Base-by-base conservation (phyloP, 495 filamentous ascomycete species). In the Chaetomium tenue region DNA sequence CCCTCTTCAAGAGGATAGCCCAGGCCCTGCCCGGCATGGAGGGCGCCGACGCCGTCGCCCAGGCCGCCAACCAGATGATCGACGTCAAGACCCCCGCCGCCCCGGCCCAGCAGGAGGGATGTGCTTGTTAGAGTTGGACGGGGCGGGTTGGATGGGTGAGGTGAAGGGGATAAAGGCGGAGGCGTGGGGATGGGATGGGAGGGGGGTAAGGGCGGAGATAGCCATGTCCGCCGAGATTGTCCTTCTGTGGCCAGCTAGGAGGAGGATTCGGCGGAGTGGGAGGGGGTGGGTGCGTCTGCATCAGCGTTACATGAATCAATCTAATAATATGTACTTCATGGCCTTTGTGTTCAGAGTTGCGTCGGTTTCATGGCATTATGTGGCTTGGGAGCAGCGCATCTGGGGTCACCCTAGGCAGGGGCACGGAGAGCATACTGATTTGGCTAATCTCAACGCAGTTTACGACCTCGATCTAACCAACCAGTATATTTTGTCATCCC, bases 21-120 rank as follows among this genome's bases (percentile, higher is more conserved):
- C 94, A 98, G 78, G 94, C 94, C 37, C 84, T 98, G 68, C 94
- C 94, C 5, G 94, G 94, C 33, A 98, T 98, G 94, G 94, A 98
- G 74, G 92, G 92, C 11, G 84, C 89, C 64, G 88, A 88, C 70
- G 86, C 84, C 65, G 83, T 81, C 52, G 78, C 78, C 28, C 81
- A 84, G 72, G 79, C 80, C 56, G 84, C 88, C 59, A 91, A 84
- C 79, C 86, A 86, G 77, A 89, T 93, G 91, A 96, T 97, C 72
- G 92, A 97, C 79, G 93, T 97, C 67, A 93, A 93, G 71, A 96
- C 88, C 60, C 85, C 84, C 68, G 83, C 88, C 66, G 83, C 87
- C 67, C 83, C 84, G 52, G 79, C 86, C 63, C 84, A 79, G 70
- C 90, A 93, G 74, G 89, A 96, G 60, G 87, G 90, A 64, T 95